Evolutionary conservation across 352 stramenopile genomes (phyloP), one percentile per base, ranked within the genome.

Genomic region (Detonula confervacea): DNA sequence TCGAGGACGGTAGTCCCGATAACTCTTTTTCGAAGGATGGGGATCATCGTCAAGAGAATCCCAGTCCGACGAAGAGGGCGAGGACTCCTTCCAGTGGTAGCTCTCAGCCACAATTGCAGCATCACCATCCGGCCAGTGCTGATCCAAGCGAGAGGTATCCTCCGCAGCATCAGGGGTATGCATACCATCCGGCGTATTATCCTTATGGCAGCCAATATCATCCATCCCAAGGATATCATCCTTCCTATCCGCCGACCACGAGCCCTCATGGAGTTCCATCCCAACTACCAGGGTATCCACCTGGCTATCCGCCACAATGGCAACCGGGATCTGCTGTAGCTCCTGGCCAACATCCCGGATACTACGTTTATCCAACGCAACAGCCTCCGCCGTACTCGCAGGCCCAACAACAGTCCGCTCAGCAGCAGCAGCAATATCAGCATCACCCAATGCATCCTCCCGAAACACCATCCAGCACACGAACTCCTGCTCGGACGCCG

Each of bases 181-280:
- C 73, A 24, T 72, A 68, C 56, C 47, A 68, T 62, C 55, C 59
- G 52, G 14, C 39, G 0, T 80, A 73, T 42, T 54, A 73, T 56
- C 51, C 61, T 20, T 47, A 80, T 57, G 44, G 12, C 24, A n/a
- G n/a, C n/a, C n/a, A n/a, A n/a, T 27, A 55, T 42, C 35, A 65
- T 74, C 62, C 62, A 64, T 55, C 60, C 11, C 22, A 18, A 35
- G 12, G 18, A 27, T 51, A 52, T 20, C 63, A 46, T 69, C 44
- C 68, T 22, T 46, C 44, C 44, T 77, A 64, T 33, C 56, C 42
- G 16, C 55, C 57, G 20, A n/a, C 56, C 1, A 29, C 61, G 16
- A 59, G 47, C 52, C 18, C 29, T 54, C 62, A 60, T 11, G 46
- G 37, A 25, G 18, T 29, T 25, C 2, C 57, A 24, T 20, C 51